These are phyloP conservation scores for Puccinia sorghi DNA, from an alignment of 1,284 basidiomycete genomes.

Conservation along the genomic window DNA sequence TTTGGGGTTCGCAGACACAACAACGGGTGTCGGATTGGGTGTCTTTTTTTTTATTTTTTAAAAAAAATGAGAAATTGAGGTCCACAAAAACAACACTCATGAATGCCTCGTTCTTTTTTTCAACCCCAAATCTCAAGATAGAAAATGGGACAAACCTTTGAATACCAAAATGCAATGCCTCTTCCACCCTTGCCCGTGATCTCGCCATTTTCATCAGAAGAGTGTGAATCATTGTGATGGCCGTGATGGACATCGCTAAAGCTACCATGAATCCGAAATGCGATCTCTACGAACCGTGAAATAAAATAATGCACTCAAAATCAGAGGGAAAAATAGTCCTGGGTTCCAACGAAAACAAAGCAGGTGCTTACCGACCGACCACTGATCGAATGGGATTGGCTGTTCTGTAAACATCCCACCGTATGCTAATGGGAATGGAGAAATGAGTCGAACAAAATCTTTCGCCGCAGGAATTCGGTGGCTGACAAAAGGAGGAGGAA, in stretches of 20 bases:
- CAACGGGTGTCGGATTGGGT: constrained; percentile 50
- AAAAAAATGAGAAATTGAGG: background rate
- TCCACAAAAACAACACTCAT: background rate
- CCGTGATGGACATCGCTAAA: constrained; percentile 50
- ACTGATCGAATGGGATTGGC: constrained; percentile 54
- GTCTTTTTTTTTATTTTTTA: constrained; percentile 29
- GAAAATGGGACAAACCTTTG: constrained; percentile 52
- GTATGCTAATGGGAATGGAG: constrained; percentile 55
- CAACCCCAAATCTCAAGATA: constrained; percentile 1
- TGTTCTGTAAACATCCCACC: constrained; percentile 55
- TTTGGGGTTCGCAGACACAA: constrained; percentile 51
- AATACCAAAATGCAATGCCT: constrained; percentile 56
- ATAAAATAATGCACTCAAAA: background rate
- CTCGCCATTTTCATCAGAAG: constrained; percentile 10
- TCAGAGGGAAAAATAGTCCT: background rate
- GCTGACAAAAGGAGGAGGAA: constrained; percentile 19
- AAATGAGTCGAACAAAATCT: constrained; percentile 56
- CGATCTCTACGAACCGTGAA: constrained; percentile 52
- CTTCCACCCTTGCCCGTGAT: constrained; percentile 53
- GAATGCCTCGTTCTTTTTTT: background rate
- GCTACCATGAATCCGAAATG: constrained; percentile 55
- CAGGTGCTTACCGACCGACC: constrained; percentile 53
- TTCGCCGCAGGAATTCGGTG: constrained; percentile 54
- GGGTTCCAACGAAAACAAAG: background rate
- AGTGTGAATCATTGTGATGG: constrained; percentile 26